These are phyloP conservation scores for Skeletonema menzelii DNA, from an alignment of 108 stramenopile species.

Conservation along the genomic window DNA sequence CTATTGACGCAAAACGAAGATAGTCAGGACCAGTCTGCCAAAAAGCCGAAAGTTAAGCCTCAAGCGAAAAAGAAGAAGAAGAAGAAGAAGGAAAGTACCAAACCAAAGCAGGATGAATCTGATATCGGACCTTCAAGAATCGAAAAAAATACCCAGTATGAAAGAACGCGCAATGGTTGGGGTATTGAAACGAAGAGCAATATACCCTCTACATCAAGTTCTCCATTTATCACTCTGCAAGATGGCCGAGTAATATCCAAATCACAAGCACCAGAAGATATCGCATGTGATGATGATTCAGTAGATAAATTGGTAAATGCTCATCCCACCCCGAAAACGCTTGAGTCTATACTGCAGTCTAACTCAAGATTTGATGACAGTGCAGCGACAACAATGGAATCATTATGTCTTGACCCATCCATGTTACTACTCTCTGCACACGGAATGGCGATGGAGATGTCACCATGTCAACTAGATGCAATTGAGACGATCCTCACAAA, in stretches of 20 bases:
- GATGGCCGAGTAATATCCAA: constrained; percentile 37
- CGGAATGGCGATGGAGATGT: constrained; percentile 72
- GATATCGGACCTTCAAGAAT: neutral
- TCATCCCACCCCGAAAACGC: constrained; percentile 37
- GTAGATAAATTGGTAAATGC: constrained; percentile 1
- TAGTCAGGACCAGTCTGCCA: neutral
- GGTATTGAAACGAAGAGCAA: neutral
- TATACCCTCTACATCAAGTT: neutral
- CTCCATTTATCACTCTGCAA: constrained; percentile 41
- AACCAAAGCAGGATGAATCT: neutral
- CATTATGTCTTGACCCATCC: constrained; percentile 70
- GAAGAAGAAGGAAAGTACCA: neutral
- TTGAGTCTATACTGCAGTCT: constrained; percentile 28
- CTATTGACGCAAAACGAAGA: constrained; percentile 10
- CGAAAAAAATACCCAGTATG: neutral
- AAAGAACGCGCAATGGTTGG: constrained; percentile 4
- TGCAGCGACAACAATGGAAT: constrained; percentile 54
- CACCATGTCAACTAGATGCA: constrained; percentile 73
- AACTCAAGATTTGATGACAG: neutral
- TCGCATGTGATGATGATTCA: constrained; percentile 15
- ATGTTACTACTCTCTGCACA: constrained; percentile 70
- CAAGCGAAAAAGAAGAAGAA: constrained; percentile 29
- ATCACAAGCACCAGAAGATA: constrained; percentile 17
- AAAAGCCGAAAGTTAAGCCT: constrained; percentile 14
- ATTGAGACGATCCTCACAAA: constrained; percentile 54